Conservation (phyloP, 225 moss, liverwort and hornwort species). For the Thuidium tamariscinum region DNA sequence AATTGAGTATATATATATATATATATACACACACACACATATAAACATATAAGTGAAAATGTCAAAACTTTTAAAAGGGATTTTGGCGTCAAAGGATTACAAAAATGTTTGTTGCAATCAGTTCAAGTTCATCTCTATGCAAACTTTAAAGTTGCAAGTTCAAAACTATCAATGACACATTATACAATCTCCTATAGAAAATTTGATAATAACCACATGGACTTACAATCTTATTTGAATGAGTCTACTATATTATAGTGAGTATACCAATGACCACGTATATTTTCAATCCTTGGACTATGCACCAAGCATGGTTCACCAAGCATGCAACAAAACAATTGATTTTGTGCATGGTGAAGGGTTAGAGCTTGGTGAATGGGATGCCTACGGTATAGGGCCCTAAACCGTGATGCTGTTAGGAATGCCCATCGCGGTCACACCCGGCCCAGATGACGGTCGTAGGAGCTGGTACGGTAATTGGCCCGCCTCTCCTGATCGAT, state of each 20-base stretch:
- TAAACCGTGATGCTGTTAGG: constrained; percentile 17
- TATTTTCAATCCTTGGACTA: not conserved
- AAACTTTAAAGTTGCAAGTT: not conserved
- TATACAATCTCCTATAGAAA: not conserved
- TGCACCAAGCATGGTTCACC: not conserved
- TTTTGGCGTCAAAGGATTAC: not conserved
- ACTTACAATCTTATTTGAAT: not conserved
- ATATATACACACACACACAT: too few relatives aligned
- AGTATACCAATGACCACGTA: not conserved
- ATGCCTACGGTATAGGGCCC: not conserved
- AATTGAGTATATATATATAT: too few relatives aligned
- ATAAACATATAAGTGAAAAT: not conserved
- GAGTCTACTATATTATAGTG: too few relatives aligned
- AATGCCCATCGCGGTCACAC: constrained; percentile 21
- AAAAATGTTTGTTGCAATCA: fast-evolving
- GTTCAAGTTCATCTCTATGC: not conserved
- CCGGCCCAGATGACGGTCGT: constrained; percentile 7
- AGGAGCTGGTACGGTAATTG: not conserved
- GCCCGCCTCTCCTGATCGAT: constrained; percentile 6
- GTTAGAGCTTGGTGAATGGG: not conserved
- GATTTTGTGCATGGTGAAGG: not conserved
- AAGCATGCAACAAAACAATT: not conserved
- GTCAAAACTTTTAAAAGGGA: not conserved
- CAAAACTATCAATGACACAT: not conserved
- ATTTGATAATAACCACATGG: fast-evolving